phyloP scores from a whole-genome alignment of 2,329 filamentous ascomycete genomes.

The Ophioceras dolichostomum region DNA sequence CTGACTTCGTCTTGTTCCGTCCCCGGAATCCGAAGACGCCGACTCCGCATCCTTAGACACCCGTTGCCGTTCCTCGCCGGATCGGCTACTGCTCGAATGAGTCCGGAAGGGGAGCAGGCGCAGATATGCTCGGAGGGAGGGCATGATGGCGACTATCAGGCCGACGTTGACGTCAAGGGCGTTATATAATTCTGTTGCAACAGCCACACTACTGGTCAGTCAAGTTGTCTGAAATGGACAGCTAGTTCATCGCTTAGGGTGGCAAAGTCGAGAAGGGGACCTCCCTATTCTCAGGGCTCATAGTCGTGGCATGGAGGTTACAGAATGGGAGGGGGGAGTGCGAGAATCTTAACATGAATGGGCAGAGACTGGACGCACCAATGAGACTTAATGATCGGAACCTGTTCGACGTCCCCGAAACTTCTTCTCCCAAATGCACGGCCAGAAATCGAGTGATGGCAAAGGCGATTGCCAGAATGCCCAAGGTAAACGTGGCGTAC shows the following conservation, averaged over 20 bases:
- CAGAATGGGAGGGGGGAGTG: background rate
- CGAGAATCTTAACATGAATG: background rate
- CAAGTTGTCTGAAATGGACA: background rate
- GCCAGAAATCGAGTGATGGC: background rate
- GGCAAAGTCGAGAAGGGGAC: no score
- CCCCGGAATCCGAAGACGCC: no score
- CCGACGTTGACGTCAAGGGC: background rate
- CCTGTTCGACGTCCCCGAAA: background rate
- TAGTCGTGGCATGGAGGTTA: background rate
- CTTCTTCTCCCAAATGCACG: background rate
- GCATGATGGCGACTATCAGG: constrained; percentile 3
- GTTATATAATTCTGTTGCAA: background rate
- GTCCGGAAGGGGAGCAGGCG: constrained; percentile 11
- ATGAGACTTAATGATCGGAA: background rate
- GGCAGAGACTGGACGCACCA: background rate
- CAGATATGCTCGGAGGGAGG: constrained; percentile 13
- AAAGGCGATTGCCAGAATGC: background rate
- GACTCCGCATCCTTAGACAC: no score
- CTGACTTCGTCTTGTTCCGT: no score
- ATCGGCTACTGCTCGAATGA: no score
- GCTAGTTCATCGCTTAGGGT: background rate
- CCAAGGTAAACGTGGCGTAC: background rate
- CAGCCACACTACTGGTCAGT: background rate
- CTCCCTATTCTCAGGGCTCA: no score
- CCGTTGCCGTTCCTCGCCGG: no score